phyloP scores from a whole-genome alignment of 2,329 filamentous ascomycete species.

The Ceratocystis huliohia region DNA sequence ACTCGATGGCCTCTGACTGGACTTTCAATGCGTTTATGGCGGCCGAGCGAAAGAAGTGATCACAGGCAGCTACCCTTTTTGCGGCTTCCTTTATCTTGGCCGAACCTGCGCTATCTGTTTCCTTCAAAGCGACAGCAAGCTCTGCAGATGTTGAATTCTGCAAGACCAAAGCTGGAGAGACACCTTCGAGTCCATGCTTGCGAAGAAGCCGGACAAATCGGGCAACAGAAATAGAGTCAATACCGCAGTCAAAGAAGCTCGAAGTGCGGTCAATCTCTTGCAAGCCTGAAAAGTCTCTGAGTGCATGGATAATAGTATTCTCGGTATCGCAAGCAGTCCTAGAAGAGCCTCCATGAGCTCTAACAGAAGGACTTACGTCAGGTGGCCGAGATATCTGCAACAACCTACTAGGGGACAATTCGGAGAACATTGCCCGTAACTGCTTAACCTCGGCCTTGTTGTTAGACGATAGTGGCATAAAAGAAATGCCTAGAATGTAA shows the following conservation, averaged over 20 bases:
- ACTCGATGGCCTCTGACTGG: slow-evolving; percentile 46
- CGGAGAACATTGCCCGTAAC: slow-evolving; percentile 53
- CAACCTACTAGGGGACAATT: slow-evolving; percentile 47
- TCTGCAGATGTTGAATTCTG: slow-evolving; percentile 42
- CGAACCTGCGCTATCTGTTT: not conserved
- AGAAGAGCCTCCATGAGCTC: slow-evolving; percentile 22
- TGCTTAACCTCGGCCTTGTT: slow-evolving; percentile 74
- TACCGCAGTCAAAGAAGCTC: slow-evolving; percentile 72
- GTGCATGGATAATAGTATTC: slow-evolving; percentile 36
- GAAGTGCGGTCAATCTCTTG: slow-evolving; percentile 39
- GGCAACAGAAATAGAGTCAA: slow-evolving; percentile 79
- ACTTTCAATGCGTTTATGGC: slow-evolving; percentile 43
- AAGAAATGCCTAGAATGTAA: slow-evolving; percentile 58
- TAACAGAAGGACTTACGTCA: slow-evolving; percentile 26
- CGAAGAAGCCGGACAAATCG: slow-evolving; percentile 54
- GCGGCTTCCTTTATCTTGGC: slow-evolving; percentile 28
- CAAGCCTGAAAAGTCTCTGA: slow-evolving; percentile 41
- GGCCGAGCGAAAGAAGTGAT: slow-evolving; percentile 44
- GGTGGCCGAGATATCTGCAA: slow-evolving; percentile 23
- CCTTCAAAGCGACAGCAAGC: slow-evolving; percentile 32
- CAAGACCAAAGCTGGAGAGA: slow-evolving; percentile 55
- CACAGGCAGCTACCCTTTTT: slow-evolving; percentile 51
- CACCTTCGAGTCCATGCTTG: slow-evolving; percentile 45
- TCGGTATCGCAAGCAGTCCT: not conserved
- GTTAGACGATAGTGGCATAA: slow-evolving; percentile 70